phyloP scores from a whole-genome alignment of 2,329 filamentous ascomycete genomes.

The Neofusicoccum parvum region DNA sequence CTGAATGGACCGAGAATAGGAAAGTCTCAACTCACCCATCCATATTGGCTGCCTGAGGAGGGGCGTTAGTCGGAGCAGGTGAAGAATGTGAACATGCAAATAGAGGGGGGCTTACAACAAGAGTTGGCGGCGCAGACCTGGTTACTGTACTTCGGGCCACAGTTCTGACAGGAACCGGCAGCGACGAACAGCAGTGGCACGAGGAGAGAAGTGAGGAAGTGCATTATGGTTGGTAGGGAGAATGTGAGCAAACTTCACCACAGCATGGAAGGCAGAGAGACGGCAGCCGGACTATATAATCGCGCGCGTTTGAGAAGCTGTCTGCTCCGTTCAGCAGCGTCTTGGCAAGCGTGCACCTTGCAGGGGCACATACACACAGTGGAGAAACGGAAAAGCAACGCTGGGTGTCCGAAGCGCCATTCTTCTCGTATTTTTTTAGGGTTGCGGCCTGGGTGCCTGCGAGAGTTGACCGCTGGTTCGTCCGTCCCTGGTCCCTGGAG shows the following conservation, averaged over 20 bases:
- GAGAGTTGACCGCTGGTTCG: not conserved
- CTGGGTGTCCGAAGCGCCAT: not conserved
- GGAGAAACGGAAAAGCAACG: not conserved
- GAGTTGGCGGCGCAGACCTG: constrained; percentile 35
- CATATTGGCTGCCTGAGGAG: constrained; percentile 35
- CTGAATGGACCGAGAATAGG: not conserved
- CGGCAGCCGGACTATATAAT: not conserved
- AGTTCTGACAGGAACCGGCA: constrained; percentile 37
- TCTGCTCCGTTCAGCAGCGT: not conserved
- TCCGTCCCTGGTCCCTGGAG: not conserved
- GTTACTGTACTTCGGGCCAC: constrained; percentile 38
- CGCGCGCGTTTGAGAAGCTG: not conserved
- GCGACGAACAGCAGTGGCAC: constrained; percentile 33
- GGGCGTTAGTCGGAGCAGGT: constrained; percentile 21
- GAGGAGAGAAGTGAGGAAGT: constrained; percentile 17
- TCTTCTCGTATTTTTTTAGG: not conserved
- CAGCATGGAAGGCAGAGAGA: not conserved
- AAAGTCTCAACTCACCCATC: constrained; percentile 29
- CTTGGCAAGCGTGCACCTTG: not conserved
- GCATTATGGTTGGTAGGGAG: not conserved
- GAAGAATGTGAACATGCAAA: not conserved
- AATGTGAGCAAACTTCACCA: not conserved
- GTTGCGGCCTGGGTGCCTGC: not conserved
- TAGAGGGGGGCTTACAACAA: constrained; percentile 35
- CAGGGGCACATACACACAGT: not conserved